Evolutionary conservation across 352 stramenopile genomes (phyloP).

Genomic region (Pythium pyrilobum): DNA sequence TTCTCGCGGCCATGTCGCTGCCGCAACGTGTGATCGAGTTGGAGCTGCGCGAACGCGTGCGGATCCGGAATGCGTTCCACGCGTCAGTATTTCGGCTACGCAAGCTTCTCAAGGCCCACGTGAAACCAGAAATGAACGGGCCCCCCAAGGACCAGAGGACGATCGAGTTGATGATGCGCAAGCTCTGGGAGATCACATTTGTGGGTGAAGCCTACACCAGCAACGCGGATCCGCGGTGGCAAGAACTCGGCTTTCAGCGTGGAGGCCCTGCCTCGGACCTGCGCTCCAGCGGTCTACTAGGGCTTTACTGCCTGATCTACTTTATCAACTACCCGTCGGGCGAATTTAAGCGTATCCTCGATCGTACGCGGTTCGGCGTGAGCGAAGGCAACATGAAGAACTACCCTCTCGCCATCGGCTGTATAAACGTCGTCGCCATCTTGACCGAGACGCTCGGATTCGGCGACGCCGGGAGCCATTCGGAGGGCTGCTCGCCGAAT

Average conservation of each 20-base stretch:
- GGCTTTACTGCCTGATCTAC: constrained; percentile 80
- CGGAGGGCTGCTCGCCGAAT: constrained; percentile 51
- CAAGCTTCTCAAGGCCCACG: constrained; percentile 70
- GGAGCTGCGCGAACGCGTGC: constrained; percentile 69
- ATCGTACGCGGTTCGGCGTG: constrained; percentile 71
- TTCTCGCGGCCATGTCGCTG: constrained; percentile 52
- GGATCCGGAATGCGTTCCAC: constrained; percentile 63
- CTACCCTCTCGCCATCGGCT: constrained; percentile 82
- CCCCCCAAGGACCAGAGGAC: constrained; percentile 65
- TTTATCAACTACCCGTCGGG: constrained; percentile 63
- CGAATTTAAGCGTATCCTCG: constrained; percentile 66
- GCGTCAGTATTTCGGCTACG: constrained; percentile 62
- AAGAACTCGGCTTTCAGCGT: constrained; percentile 80
- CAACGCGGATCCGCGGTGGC: constrained; percentile 71
- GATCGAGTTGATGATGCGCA: constrained; percentile 75
- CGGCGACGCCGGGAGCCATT: constrained; percentile 74
- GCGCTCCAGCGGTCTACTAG: constrained; percentile 76
- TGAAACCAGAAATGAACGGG: constrained; percentile 66
- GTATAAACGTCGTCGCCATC: constrained; percentile 77
- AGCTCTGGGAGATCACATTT: constrained; percentile 65
- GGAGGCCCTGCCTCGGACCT: constrained; percentile 78
- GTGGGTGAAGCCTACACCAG: constrained; percentile 55
- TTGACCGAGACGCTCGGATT: constrained; percentile 74
- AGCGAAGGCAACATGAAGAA: constrained; percentile 88
- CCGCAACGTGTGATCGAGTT: constrained; percentile 69